Evolutionary conservation across 2,329 filamentous ascomycete genomes (phyloP).

Genomic region (Trichoderma sp.): DNA sequence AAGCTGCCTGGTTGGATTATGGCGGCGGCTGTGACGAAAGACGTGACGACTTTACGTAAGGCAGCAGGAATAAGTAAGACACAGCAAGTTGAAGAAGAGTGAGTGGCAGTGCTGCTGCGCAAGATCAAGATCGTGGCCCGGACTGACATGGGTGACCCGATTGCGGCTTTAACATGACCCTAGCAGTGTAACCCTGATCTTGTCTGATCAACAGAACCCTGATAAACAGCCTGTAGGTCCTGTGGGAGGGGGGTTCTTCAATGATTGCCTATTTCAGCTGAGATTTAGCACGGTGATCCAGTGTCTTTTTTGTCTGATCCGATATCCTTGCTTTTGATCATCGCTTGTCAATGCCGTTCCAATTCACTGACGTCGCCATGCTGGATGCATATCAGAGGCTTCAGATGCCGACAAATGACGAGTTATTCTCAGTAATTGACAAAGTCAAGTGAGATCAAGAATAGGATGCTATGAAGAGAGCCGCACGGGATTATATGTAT

Average conservation of each 20-base stretch:
- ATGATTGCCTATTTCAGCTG: background rate
- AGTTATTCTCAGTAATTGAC: too few species aligned
- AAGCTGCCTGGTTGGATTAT: constrained; percentile 22
- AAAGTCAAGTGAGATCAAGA: background rate
- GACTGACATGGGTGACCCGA: background rate
- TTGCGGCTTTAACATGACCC: background rate
- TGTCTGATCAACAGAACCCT: too few species aligned
- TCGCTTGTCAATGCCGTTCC: background rate
- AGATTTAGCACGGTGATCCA: too few species aligned
- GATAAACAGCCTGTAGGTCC: too few species aligned
- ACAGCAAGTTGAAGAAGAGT: background rate
- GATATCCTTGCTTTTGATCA: background rate
- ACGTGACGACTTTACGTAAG: constrained; percentile 16
- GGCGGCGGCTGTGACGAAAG: constrained; percentile 4
- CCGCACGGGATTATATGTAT: background rate
- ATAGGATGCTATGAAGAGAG: background rate
- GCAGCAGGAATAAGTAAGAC: constrained; percentile 12
- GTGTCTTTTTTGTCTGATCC: too few species aligned
- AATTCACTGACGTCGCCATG: too few species aligned
- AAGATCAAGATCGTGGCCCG: background rate
- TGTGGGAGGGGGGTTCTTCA: too few species aligned
- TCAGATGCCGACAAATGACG: too few species aligned
- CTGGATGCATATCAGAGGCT: too few species aligned
- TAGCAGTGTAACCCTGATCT: too few species aligned
- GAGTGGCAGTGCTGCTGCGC: background rate